phyloP scores from a whole-genome alignment of 352 stramenopile species.

The Halophytophthora polymorphica region DNA sequence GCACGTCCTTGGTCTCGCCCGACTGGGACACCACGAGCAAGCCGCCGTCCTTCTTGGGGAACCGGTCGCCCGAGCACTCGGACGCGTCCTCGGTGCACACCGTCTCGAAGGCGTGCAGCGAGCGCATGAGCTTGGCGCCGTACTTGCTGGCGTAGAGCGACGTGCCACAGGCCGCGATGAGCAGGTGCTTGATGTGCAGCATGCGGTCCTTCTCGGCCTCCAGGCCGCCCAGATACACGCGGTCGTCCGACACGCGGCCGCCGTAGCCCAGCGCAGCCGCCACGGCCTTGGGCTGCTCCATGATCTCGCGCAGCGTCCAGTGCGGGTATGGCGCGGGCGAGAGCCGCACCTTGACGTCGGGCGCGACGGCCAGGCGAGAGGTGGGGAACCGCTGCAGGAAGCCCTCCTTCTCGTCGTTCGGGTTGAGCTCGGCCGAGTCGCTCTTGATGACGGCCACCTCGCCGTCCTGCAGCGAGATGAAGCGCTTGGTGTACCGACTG shows the following conservation, averaged over 20 bases:
- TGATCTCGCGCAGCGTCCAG: conserved; percentile 95
- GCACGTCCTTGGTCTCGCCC: conserved; percentile 97
- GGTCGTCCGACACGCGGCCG: conserved; percentile 90
- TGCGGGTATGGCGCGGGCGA: conserved; percentile 93
- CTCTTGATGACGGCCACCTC: conserved; percentile 95
- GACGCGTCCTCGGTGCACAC: conserved; percentile 90
- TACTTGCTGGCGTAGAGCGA: conserved; percentile 95
- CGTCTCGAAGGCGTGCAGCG: conserved; percentile 92
- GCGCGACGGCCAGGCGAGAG: conserved; percentile 86
- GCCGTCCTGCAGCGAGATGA: conserved; percentile 96
- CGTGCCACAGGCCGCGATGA: conserved; percentile 94
- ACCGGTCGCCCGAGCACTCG: conserved; percentile 88
- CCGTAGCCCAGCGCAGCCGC: conserved; percentile 93
- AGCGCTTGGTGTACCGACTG: conserved; percentile 96
- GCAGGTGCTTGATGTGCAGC: conserved; percentile 91
- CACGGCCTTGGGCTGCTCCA: conserved; percentile 97
- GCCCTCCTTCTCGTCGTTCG: conserved; percentile 66
- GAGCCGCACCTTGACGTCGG: conserved; percentile 93
- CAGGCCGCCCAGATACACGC: conserved; percentile 93
- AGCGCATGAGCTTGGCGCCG: conserved; percentile 97
- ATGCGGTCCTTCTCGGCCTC: conserved; percentile 91
- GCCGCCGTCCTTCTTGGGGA: conserved; percentile 83
- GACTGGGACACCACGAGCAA: conserved; percentile 97
- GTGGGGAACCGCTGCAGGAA: conserved; percentile 86
- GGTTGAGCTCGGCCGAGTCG: conserved; percentile 93